These are phyloP conservation scores for Verticillium albo-atrum DNA, from an alignment of 2,329 filamentous ascomycete genomes.

Conservation along the genomic window DNA sequence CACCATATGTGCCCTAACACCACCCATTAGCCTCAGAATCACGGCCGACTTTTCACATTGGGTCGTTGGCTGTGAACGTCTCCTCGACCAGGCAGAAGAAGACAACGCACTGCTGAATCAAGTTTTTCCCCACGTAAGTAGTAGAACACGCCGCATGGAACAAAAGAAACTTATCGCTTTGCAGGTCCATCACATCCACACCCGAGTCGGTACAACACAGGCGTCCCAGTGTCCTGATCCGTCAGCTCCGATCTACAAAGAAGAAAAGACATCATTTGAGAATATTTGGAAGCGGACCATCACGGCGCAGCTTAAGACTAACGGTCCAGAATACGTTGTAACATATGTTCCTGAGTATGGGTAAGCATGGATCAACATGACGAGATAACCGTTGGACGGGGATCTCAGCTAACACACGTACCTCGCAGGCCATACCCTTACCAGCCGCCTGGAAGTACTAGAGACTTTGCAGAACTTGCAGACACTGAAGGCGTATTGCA, in stretches of 20 bases:
- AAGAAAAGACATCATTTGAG: conserved; percentile 26
- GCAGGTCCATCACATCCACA: conserved; percentile 28
- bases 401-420: not conserved
- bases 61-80: conserved; percentile 17
- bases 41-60: conserved; percentile 21
- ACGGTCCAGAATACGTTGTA: conserved; percentile 1
- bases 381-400: no score
- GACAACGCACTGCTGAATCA: conserved; percentile 12
- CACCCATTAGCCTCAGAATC: conserved; percentile 13
- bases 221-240: conserved; percentile 30
- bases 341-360: conserved; percentile 9
- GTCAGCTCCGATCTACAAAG: conserved; percentile 19
- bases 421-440: conserved; percentile 17
- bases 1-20: not conserved
- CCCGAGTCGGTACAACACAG: conserved; percentile 29
- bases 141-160: not conserved
- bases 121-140: conserved; percentile 24
- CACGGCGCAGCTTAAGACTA: conserved; percentile 3
- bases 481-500: conserved; percentile 17
- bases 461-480: conserved; percentile 16
- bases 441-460: conserved; percentile 14
- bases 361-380: conserved; percentile 1
- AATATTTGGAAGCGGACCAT: conserved; percentile 16
- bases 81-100: conserved; percentile 14
- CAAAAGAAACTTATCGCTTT: no score